Percentiles rank a stretch among this genome's conserved stretches.
phyloP scores from a whole-genome alignment of 371 early-diverging fungal species.

The Thermomucor indicae-seudaticae region DNA sequence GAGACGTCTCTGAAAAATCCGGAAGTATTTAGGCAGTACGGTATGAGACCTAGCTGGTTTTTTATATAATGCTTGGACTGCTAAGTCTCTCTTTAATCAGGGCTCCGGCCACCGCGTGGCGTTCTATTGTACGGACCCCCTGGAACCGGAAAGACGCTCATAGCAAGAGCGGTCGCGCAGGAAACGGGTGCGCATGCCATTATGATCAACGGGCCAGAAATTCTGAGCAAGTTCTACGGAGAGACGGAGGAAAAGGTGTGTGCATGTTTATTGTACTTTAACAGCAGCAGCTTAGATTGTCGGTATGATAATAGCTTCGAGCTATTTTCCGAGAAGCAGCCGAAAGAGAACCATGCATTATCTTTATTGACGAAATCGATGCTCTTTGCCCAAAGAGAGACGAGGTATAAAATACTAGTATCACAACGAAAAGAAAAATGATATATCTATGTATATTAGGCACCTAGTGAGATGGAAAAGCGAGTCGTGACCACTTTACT shows the following conservation, averaged over 20 bases:
- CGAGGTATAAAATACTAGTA: conserved; percentile 47
- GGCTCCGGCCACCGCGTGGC: conserved; percentile 82
- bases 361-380: conserved; percentile 99
- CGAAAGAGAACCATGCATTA: conserved; percentile 83
- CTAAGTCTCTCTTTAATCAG: conserved; percentile 24
- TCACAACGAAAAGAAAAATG: not conserved
- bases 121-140: conserved; percentile 96
- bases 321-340: conserved; percentile 81
- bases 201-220: conserved; percentile 93
- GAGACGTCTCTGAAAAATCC: conserved; percentile 83
- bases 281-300: not conserved
- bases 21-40: conserved; percentile 63
- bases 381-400: conserved; percentile 93
- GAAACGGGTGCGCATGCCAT: conserved; percentile 81
- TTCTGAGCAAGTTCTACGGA: conserved; percentile 94
- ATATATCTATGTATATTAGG: conserved; percentile 21
- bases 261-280: not conserved
- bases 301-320: conserved; percentile 47
- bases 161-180: conserved; percentile 87
- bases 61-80: conserved; percentile 6
- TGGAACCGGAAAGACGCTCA: conserved; percentile 97
- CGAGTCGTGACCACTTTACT: conserved; percentile 96
- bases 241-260: conserved; percentile 89
- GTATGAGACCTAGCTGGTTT: conserved; percentile 8
- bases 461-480: conserved; percentile 74